These are phyloP conservation scores for Scutellaria galericulata DNA, from an alignment of 257 asterid species.

Conservation along the genomic window DNA sequence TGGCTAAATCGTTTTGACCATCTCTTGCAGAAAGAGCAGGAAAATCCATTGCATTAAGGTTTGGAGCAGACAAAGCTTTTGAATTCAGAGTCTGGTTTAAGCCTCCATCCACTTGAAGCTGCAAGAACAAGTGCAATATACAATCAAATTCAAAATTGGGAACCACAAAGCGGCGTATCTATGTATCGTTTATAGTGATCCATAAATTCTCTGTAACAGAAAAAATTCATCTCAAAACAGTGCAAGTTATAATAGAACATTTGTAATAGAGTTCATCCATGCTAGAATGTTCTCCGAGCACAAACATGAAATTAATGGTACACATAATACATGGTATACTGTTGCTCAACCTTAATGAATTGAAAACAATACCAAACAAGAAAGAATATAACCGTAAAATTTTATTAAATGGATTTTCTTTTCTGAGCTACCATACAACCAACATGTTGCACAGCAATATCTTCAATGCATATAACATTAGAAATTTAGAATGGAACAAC, in stretches of 20 bases:
- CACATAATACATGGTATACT: constrained; percentile 5
- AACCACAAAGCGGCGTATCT: constrained; percentile 6
- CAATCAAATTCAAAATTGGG: constrained; percentile 19
- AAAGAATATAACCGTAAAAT: not conserved
- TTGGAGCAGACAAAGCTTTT: constrained; percentile 73
- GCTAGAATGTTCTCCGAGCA: not conserved
- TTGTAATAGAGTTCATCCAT: too few species aligned
- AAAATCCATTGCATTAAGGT: constrained; percentile 73
- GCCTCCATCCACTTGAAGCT: constrained; percentile 92
- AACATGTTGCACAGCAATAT: not conserved
- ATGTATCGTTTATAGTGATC: constrained; percentile 10
- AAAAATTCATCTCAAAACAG: not conserved
- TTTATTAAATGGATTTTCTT: not conserved
- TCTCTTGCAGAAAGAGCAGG: constrained; percentile 85
- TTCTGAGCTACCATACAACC: constrained; percentile 8
- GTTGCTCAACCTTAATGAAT: not conserved
- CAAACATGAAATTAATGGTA: not conserved
- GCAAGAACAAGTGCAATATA: constrained; percentile 38
- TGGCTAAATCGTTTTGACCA: constrained; percentile 54
- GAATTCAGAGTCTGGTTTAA: constrained; percentile 62
- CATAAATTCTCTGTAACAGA: constrained; percentile 1
- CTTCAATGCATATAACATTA: not conserved
- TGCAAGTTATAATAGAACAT: not conserved
- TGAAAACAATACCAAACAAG: not conserved
- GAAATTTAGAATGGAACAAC: not conserved